Evolutionary conservation across 148 eudicot genomes (phyloP).

Genomic region (Amaranthus cruentus): DNA sequence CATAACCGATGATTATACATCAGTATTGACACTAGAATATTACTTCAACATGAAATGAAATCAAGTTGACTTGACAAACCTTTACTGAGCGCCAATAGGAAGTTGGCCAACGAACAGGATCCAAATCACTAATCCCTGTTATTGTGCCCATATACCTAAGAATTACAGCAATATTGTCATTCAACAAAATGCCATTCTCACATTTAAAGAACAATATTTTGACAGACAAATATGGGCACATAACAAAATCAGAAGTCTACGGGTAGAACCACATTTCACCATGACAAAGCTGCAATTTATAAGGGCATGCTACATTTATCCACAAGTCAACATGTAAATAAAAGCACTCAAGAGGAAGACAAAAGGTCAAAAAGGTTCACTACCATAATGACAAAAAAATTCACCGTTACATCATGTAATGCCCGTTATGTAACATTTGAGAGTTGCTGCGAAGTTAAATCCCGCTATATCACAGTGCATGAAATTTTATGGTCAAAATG

Average conservation of each 20-base stretch:
- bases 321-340: not conserved
- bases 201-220: not conserved
- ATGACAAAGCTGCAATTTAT: not conserved
- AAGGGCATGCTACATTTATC: not conserved
- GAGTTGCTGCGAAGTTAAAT: no score
- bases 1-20: not conserved
- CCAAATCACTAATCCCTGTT: conserved; percentile 67
- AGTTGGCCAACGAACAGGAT: conserved; percentile 68
- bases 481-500: no score
- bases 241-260: not conserved
- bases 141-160: conserved; percentile 90
- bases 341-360: not conserved
- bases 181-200: conserved; percentile 1
- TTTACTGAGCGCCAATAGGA: conserved; percentile 95
- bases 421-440: no score
- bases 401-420: no score
- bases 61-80: conserved; percentile 33
- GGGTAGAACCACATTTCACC: not conserved
- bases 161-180: conserved; percentile 13
- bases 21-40: not conserved
- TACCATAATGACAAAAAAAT: not conserved
- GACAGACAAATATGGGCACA: not conserved
- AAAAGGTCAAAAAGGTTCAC: not conserved
- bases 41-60: not conserved
- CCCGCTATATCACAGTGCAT: no score